Evolutionary conservation across 23 red algal genomes (phyloP).

Genomic region (Gracilaria vermiculophylla): DNA sequence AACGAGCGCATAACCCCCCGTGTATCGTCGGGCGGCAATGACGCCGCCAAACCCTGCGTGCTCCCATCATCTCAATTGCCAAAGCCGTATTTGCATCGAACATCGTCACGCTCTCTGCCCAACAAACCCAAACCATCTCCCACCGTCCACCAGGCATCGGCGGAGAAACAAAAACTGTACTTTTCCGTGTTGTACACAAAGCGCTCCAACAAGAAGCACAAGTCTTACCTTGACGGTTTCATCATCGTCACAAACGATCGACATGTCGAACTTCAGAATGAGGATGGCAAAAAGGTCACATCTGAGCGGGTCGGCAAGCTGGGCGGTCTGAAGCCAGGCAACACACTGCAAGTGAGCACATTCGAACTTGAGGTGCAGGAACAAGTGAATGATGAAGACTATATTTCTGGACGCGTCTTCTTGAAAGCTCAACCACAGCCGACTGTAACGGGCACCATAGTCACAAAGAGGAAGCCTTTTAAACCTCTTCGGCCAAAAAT

Average conservation of each 20-base stretch:
- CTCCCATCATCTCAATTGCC: neutral
- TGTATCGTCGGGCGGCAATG: neutral
- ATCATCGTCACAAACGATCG: slow-evolving; percentile 42
- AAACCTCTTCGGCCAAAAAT: slow-evolving; percentile 35
- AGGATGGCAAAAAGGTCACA: slow-evolving; percentile 46
- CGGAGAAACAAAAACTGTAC: slow-evolving; percentile 14
- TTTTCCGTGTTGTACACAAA: slow-evolving; percentile 72
- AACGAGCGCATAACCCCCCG: slow-evolving; percentile 4
- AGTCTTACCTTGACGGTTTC: slow-evolving; percentile 71
- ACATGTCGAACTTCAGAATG: slow-evolving; percentile 47
- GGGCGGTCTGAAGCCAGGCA: slow-evolving; percentile 68
- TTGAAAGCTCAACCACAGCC: slow-evolving; percentile 26
- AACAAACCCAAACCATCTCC: neutral
- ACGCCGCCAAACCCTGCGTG: neutral
- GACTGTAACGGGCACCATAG: neutral
- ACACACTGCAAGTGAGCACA: slow-evolving; percentile 61
- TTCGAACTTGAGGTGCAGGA: slow-evolving; percentile 69
- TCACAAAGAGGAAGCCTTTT: slow-evolving; percentile 24
- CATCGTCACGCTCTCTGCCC: neutral
- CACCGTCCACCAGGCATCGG: neutral
- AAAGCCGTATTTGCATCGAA: neutral
- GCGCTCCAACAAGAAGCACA: slow-evolving; percentile 67
- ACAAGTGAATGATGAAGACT: slow-evolving; percentile 54
- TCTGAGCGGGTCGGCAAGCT: slow-evolving; percentile 21
- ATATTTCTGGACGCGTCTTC: slow-evolving; percentile 69